Evolutionary conservation across 306 rosid species (phyloP).

Genomic region (Gastrolobium bilobum): DNA sequence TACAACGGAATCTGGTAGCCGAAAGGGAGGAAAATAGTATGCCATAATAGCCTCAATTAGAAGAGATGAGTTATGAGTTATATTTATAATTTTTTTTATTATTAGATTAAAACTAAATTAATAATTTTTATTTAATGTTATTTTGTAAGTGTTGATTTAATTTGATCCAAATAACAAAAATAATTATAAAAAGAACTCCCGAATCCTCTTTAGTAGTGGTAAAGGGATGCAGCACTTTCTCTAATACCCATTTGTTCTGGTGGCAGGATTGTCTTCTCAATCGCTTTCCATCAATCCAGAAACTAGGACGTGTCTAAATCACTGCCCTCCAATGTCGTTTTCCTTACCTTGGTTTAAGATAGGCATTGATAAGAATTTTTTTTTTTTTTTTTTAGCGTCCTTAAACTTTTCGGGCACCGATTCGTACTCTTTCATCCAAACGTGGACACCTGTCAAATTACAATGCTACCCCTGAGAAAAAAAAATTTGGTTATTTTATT

Average conservation of each 20-base stretch:
- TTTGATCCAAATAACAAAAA: too few species aligned
- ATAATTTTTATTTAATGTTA: too few species aligned
- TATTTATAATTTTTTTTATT: too few species aligned
- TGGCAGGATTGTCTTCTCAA: slow-evolving; percentile 50
- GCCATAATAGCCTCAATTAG: too few species aligned
- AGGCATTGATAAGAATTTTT: background rate
- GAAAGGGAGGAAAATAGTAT: too few species aligned
- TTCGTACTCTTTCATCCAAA: slow-evolving; percentile 25
- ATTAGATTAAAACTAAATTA: too few species aligned
- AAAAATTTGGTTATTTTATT: background rate
- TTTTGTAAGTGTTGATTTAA: too few species aligned
- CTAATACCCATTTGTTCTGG: background rate
- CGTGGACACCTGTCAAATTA: slow-evolving; percentile 16
- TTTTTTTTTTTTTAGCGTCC: background rate
- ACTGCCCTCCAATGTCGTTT: slow-evolving; percentile 50
- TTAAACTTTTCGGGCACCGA: slow-evolving; percentile 14
- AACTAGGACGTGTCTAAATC: slow-evolving; percentile 39
- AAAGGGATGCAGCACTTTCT: slow-evolving; percentile 4
- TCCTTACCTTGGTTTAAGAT: slow-evolving; percentile 22
- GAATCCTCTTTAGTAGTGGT: too few species aligned
- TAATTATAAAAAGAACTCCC: too few species aligned
- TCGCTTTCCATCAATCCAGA: slow-evolving; percentile 45
- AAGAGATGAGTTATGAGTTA: too few species aligned
- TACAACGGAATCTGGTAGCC: too few species aligned
- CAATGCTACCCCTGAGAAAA: slow-evolving; percentile 32